A percentile compares a stretch with the other conserved stretches of the same genome.
Evolutionary conservation across 345 rosid species (phyloP).

Genomic region (Brassica juncea): DNA sequence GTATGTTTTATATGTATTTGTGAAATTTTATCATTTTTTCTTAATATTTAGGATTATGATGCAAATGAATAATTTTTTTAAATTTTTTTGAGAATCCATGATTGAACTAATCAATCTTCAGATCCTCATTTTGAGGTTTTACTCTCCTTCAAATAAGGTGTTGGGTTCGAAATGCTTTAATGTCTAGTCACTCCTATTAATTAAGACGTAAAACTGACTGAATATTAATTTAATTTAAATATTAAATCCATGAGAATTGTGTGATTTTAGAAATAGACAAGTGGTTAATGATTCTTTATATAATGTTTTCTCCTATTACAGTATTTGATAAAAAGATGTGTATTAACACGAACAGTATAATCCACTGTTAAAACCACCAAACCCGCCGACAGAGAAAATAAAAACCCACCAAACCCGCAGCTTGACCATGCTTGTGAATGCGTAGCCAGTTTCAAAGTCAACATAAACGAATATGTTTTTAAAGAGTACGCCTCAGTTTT

Average conservation of each 20-base stretch:
- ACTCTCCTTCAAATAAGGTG: too few relatives aligned
- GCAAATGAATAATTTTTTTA: too few relatives aligned
- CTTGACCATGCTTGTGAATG: conserved; percentile 1
- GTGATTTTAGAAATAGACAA: neutral
- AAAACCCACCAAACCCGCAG: neutral
- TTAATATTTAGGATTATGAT: too few relatives aligned
- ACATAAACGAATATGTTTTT: conserved; percentile 11
- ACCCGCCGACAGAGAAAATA: neutral
- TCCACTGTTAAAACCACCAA: neutral
- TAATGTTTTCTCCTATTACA: neutral
- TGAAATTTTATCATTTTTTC: too few relatives aligned
- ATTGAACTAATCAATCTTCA: too few relatives aligned
- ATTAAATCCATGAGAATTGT: neutral
- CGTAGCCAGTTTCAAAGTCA: conserved; percentile 4
- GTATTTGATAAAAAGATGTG: neutral
- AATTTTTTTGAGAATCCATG: too few relatives aligned
- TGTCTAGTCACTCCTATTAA: too few relatives aligned
- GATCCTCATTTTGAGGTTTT: too few relatives aligned
- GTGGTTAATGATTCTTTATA: neutral
- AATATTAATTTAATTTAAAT: neutral
- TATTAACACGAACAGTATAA: neutral
- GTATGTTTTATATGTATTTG: too few relatives aligned
- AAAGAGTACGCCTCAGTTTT: neutral
- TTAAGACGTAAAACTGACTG: too few relatives aligned
- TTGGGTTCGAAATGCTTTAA: too few relatives aligned